Base-by-base conservation (phyloP, 2,329 filamentous ascomycete genomes). In the Fusarium chuoi region DNA sequence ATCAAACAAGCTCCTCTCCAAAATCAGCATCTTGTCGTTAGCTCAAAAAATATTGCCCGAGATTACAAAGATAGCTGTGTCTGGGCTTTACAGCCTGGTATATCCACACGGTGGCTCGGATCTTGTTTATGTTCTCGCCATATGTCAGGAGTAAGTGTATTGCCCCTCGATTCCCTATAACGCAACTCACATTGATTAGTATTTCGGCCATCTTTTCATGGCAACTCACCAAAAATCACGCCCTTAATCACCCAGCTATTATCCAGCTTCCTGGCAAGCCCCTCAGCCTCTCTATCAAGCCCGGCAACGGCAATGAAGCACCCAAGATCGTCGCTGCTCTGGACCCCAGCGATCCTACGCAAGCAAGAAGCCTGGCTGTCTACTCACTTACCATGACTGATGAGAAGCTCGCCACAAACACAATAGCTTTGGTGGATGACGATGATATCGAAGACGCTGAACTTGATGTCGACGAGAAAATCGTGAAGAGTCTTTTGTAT, bases 161-260 rank as follows among this genome's bases (percentile, higher is more conserved):
- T 28, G 5, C 20, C 12, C 28, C 26, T 3, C 38, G 44, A 44
- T 24, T 10, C 42, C 6, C 14, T 8, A 3, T 30, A 36, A 26
- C 14, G 36, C 13, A 68, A 68, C 71, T 79, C 61, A 82, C 68
- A 28, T n/a, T 45, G 20, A 35, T 17, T 71, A 90, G 87, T 41
- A 79, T 88, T 62, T 88, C 90, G 65, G 93, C 87, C 45, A 83
- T 97, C 14, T 91, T 96, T 81, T 83, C 88, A 62, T 93, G 92
- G 83, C 82, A 83, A n/a, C 84, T 93, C 42, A 79, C 75, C 11
- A 69, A 79, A 3, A 80, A 88, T 55, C 87, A 87, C 68, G 81
- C 79, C 20, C 84, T 94, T 45, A 80, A 83, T 14, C 84, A 88
- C 69, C 86, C 57, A 78, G 73, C 80, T 58, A 73, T 81, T 67